phyloP scores from a whole-genome alignment of 768 basidiomycete genomes.

The Tricholoma hemisulphureum region DNA sequence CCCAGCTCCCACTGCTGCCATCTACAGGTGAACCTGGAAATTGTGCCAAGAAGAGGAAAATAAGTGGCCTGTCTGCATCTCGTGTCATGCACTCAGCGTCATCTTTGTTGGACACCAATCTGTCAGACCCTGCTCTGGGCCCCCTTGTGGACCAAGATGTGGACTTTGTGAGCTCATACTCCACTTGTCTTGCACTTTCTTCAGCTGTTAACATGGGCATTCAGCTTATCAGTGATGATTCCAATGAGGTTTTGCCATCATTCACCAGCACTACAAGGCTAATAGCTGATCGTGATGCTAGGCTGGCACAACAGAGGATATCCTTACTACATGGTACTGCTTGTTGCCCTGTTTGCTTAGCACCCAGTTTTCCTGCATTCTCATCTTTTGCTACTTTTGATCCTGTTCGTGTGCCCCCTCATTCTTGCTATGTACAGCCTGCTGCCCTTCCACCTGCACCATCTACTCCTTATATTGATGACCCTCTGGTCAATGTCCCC shows the following conservation, averaged over 20 bases:
- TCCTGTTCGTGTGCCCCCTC: not conserved
- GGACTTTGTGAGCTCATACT: not conserved
- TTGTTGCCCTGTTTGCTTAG: not conserved
- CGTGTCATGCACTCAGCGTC: not conserved
- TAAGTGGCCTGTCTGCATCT: not conserved
- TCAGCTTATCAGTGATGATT: not conserved
- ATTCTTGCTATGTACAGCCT: not conserved
- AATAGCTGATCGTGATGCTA: not conserved
- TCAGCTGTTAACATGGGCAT: not conserved
- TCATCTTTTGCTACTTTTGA: not conserved
- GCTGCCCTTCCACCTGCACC: not conserved
- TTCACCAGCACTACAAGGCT: not conserved
- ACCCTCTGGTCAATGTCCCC: not conserved
- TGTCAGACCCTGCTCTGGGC: not conserved
- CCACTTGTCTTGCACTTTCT: not conserved
- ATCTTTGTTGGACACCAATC: not conserved
- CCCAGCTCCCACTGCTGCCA: no score
- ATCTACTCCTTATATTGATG: not conserved
- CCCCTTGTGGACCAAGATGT: not conserved
- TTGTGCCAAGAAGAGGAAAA: not conserved
- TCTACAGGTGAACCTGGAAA: not conserved
- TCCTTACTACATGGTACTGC: not conserved
- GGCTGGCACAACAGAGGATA: not conserved
- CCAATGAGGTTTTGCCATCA: not conserved
- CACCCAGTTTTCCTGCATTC: conserved; percentile 2